Conservation (phyloP, 768 basidiomycete species). For the Phaeolepiota aurea region DNA sequence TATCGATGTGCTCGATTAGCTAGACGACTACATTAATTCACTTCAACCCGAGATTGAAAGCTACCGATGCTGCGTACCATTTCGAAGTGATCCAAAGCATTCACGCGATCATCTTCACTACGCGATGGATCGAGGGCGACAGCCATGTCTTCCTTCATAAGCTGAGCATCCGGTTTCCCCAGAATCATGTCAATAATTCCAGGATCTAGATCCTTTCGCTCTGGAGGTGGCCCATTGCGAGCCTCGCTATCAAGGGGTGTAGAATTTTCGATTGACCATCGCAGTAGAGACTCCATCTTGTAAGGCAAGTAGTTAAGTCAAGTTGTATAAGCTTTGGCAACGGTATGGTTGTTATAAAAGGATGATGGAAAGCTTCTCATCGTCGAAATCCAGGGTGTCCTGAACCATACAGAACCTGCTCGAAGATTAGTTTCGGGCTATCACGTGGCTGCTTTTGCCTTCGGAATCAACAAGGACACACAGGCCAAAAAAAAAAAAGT, state of each 20-base stretch:
- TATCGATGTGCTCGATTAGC: slow-evolving; percentile 86
- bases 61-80: slow-evolving; percentile 55
- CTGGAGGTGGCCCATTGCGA: slow-evolving; percentile 21
- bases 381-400: too few relatives aligned
- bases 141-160: slow-evolving; percentile 76
- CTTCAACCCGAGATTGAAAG: background rate
- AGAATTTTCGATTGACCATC: slow-evolving; percentile 78
- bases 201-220: slow-evolving; percentile 58
- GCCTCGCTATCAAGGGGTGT: slow-evolving; percentile 20
- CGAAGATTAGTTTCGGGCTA: slow-evolving; percentile 11
- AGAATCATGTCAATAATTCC: slow-evolving; percentile 81
- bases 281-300: slow-evolving; percentile 66
- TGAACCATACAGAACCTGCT: slow-evolving; percentile 17
- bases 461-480: slow-evolving; percentile 1
- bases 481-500: too few relatives aligned
- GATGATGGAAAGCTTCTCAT: too few relatives aligned
- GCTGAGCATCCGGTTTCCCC: slow-evolving; percentile 72
- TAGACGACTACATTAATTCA: slow-evolving; percentile 34
- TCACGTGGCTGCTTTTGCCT: slow-evolving; percentile 8
- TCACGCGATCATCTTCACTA: slow-evolving; percentile 50
- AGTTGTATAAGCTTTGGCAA: too few relatives aligned
- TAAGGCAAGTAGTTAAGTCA: too few relatives aligned
- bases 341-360: too few relatives aligned
- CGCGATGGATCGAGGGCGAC: slow-evolving; percentile 49
- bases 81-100: slow-evolving; percentile 78